Percentiles rank a stretch among this genome's conserved stretches.
Evolutionary conservation across 2,329 filamentous ascomycete genomes (phyloP).

Genomic region (Pseudogymnoascus sp.): DNA sequence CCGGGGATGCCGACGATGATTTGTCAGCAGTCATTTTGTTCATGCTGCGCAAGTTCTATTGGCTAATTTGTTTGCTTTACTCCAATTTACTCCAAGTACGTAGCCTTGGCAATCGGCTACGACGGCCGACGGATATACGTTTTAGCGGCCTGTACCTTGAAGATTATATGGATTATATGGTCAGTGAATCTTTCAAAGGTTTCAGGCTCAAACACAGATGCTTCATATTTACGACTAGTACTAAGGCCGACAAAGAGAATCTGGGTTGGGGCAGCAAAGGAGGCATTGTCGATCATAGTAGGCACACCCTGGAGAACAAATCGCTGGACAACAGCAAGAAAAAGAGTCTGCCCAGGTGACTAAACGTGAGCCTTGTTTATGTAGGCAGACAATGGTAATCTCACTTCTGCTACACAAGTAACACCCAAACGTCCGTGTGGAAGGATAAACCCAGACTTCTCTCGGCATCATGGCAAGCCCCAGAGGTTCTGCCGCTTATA

Average conservation of each 20-base stretch:
- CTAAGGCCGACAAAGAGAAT: neutral
- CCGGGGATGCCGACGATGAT: neutral
- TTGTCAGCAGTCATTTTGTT: constrained; percentile 4
- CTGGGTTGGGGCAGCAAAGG: neutral
- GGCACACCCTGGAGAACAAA: neutral
- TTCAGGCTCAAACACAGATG: constrained; percentile 4
- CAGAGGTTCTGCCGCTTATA: constrained; percentile 69
- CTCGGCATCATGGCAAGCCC: constrained; percentile 46
- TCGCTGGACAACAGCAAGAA: neutral
- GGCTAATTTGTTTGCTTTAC: neutral
- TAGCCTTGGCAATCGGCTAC: constrained; percentile 4
- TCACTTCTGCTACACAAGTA: constrained; percentile 4
- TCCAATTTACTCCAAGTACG: constrained; percentile 8
- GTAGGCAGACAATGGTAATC: neutral
- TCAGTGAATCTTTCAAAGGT: neutral
- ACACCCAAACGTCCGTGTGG: neutral
- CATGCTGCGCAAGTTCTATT: neutral
- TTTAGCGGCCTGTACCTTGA: neutral
- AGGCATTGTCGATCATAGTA: neutral
- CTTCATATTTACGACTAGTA: constrained; percentile 2
- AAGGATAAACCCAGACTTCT: constrained; percentile 9
- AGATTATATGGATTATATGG: constrained; percentile 6
- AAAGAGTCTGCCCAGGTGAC: neutral
- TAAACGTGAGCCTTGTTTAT: neutral
- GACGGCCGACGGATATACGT: constrained; percentile 6